phyloP scores from a whole-genome alignment of 2,329 filamentous ascomycete genomes.

The Beauveria medogensis region DNA sequence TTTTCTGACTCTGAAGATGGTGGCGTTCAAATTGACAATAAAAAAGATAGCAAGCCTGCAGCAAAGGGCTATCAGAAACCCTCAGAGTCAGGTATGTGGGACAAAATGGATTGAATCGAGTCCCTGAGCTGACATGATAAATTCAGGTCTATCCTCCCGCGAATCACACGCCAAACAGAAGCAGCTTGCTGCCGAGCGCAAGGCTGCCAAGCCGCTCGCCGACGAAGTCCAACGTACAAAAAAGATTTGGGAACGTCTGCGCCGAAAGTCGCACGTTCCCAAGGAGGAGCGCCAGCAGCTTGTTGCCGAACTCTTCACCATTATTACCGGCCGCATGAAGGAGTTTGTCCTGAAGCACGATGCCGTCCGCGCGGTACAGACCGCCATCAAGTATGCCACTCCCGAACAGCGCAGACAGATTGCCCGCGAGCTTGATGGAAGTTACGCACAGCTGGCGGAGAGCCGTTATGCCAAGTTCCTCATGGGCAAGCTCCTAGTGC shows the following conservation, averaged over 20 bases:
- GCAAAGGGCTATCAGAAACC: conserved; percentile 28
- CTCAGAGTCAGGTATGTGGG: conserved; percentile 34
- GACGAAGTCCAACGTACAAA: conserved; percentile 84
- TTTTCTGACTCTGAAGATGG: conserved; percentile 47
- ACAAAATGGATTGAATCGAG: not conserved
- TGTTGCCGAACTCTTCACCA: conserved; percentile 80
- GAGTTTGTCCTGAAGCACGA: conserved; percentile 99
- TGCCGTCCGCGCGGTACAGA: conserved; percentile 92
- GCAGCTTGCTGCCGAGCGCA: conserved; percentile 77
- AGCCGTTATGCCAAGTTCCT: conserved; percentile 97
- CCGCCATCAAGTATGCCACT: conserved; percentile 91
- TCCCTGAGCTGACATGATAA: conserved; percentile 10
- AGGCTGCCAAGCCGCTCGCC: conserved; percentile 85
- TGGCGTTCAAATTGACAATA: conserved; percentile 38
- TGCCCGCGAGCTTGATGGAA: conserved; percentile 75
- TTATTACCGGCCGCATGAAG: conserved; percentile 83
- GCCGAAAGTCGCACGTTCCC: conserved; percentile 87
- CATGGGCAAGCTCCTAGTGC: conserved; percentile 90
- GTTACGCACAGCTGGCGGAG: conserved; percentile 78
- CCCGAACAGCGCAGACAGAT: conserved; percentile 79
- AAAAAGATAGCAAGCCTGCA: conserved; percentile 27
- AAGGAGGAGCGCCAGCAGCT: conserved; percentile 81
- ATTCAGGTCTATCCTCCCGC: conserved; percentile 56
- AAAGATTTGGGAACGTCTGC: conserved; percentile 92
- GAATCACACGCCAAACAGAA: conserved; percentile 94